Percentiles rank a stretch among this genome's conserved stretches.
phyloP scores from a whole-genome alignment of 129 eudicot genomes.

The Arctium minus region DNA sequence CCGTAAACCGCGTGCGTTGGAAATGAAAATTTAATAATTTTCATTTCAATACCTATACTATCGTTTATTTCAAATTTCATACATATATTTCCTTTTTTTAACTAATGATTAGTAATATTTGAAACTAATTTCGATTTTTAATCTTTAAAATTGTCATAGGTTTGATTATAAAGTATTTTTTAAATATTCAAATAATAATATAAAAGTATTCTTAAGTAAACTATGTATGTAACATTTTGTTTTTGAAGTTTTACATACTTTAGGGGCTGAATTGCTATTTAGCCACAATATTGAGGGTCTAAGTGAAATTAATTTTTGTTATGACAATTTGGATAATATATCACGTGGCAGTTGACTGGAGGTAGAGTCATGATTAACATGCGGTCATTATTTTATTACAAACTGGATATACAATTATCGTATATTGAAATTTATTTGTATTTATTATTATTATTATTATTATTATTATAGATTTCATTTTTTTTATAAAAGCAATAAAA shows the following conservation, averaged over 20 bases:
- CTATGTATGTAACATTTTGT: neutral
- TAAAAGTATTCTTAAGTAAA: neutral
- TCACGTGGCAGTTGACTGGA: conserved; percentile 17
- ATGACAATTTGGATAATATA: neutral
- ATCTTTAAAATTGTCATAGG: neutral
- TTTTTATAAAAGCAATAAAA: neutral
- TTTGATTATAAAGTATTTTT: neutral
- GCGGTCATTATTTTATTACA: conserved; percentile 17
- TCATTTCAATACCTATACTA: neutral
- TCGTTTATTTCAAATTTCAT: neutral
- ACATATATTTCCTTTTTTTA: neutral
- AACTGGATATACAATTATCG: neutral
- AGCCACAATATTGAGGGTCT: neutral
- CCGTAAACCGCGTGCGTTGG: neutral
- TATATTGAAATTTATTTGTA: neutral
- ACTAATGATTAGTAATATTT: neutral
- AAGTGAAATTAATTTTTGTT: neutral
- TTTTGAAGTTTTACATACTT: neutral
- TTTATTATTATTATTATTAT: too few relatives aligned
- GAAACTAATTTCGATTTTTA: neutral
- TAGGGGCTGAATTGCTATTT: neutral
- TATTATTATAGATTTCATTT: neutral
- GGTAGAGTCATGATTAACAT: neutral
- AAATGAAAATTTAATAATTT: neutral
- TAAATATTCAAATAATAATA: neutral